Percentiles rank a stretch among this genome's conserved stretches.
These are phyloP conservation scores for Mycosphaerella sp. DNA, from an alignment of 2,329 filamentous ascomycete species.

Conservation along the genomic window DNA sequence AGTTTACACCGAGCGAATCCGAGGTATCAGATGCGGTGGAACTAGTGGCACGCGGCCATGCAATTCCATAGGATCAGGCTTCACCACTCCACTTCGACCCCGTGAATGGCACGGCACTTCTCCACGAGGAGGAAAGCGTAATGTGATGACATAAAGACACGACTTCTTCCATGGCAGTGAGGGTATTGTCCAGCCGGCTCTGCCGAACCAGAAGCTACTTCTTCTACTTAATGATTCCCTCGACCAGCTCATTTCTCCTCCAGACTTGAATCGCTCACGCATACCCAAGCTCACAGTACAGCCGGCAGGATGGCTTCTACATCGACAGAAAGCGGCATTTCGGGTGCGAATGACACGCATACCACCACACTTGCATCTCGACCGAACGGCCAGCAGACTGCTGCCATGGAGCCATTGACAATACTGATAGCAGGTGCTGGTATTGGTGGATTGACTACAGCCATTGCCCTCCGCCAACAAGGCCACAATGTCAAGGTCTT, in stretches of 20 bases:
- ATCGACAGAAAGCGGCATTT: not conserved
- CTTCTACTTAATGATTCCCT: not conserved
- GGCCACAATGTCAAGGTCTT: conserved; percentile 48
- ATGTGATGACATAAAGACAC: not conserved
- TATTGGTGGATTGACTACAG: conserved; percentile 49
- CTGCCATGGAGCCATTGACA: conserved; percentile 17
- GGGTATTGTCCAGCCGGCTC: not conserved
- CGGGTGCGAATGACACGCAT: not conserved
- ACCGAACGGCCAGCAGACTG: not conserved
- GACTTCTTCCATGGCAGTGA: not conserved
- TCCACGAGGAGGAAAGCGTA: not conserved
- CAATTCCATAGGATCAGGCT: not conserved
- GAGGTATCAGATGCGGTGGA: not conserved
- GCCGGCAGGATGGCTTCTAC: not conserved
- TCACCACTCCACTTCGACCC: not conserved
- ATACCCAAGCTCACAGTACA: not conserved
- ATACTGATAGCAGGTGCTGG: conserved; percentile 40
- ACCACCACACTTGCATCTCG: not conserved
- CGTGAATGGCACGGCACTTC: not conserved
- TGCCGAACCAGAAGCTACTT: not conserved
- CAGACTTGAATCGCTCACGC: not conserved
- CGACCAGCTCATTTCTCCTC: not conserved
- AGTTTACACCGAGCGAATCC: not conserved
- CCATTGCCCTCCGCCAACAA: conserved; percentile 48
- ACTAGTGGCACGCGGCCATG: not conserved